phyloP scores from a whole-genome alignment of 2,329 filamentous ascomycete genomes.

The Paramyrothecium sp. region DNA sequence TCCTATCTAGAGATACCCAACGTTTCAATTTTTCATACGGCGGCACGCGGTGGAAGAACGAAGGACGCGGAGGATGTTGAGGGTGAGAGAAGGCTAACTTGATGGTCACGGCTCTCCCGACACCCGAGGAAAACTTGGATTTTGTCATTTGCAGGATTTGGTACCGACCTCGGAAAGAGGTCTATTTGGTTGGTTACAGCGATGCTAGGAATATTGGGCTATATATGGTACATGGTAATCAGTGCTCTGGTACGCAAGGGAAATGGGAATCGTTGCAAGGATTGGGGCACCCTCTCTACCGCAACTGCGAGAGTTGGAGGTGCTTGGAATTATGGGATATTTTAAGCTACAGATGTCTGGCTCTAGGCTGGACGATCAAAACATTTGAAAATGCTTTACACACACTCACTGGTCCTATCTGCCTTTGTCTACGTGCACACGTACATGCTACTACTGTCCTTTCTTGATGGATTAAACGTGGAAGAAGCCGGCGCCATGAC shows the following conservation, averaged over 20 bases:
- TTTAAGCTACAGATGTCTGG: neutral
- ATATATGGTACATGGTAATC: neutral
- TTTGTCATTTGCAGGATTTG: neutral
- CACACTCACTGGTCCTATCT: neutral
- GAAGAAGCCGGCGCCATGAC: no score
- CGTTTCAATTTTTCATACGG: slow-evolving; percentile 10
- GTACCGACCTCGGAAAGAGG: neutral
- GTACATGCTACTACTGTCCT: no score
- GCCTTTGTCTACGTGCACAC: no score
- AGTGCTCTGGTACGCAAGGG: neutral
- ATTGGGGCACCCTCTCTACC: no score
- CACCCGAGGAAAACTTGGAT: neutral
- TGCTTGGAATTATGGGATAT: neutral
- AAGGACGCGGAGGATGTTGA: neutral
- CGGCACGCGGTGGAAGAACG: neutral
- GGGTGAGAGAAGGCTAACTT: neutral
- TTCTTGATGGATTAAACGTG: no score
- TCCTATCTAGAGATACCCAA: slow-evolving; percentile 37
- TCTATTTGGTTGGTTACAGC: neutral
- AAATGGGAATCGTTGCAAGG: neutral
- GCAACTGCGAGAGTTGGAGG: neutral
- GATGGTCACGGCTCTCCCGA: neutral
- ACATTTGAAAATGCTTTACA: neutral
- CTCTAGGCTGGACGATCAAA: neutral
- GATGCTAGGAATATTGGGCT: neutral